A percentile compares a stretch with the other conserved stretches of the same genome.
Conservation (phyloP, 2,329 filamentous ascomycete species). For the Colletotrichum trifolii region DNA sequence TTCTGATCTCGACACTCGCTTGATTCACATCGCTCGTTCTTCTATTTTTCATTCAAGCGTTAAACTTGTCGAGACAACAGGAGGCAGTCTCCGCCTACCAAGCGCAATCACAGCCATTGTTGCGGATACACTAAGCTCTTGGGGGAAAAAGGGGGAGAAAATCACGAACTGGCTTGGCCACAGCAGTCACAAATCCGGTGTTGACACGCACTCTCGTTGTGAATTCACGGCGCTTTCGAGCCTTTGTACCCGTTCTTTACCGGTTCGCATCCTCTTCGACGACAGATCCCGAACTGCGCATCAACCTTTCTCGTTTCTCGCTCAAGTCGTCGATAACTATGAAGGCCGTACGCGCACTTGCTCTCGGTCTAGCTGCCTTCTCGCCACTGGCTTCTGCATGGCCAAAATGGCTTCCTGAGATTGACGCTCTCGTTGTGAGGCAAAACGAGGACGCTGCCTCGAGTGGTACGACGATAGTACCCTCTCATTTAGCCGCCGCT, state of each 20-base stretch:
- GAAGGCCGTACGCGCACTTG: slow-evolving; percentile 39
- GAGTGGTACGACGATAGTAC: neutral
- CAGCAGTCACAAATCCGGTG: too few species aligned
- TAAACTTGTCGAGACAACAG: neutral
- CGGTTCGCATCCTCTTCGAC: neutral
- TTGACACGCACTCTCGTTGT: too few species aligned
- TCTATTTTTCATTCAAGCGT: slow-evolving; percentile 9
- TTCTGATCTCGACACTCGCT: slow-evolving; percentile 29
- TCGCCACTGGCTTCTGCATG: slow-evolving; percentile 62
- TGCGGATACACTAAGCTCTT: too few species aligned
- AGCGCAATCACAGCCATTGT: too few species aligned
- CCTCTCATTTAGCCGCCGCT: neutral
- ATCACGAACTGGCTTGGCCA: too few species aligned
- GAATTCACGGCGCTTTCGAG: too few species aligned
- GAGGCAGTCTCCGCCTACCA: slow-evolving; percentile 1
- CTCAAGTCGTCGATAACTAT: slow-evolving; percentile 13
- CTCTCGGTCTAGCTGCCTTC: slow-evolving; percentile 37
- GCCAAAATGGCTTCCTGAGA: slow-evolving; percentile 65
- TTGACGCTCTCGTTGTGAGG: slow-evolving; percentile 64
- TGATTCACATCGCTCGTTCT: slow-evolving; percentile 29
- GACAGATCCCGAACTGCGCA: too few species aligned
- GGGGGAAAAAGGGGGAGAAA: too few species aligned
- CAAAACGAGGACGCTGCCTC: slow-evolving; percentile 48
- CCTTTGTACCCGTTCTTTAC: neutral
- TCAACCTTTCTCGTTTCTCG: neutral